Evolutionary conservation across 257 asterid species (phyloP).

Genomic region (Nicotiana knightiana): DNA sequence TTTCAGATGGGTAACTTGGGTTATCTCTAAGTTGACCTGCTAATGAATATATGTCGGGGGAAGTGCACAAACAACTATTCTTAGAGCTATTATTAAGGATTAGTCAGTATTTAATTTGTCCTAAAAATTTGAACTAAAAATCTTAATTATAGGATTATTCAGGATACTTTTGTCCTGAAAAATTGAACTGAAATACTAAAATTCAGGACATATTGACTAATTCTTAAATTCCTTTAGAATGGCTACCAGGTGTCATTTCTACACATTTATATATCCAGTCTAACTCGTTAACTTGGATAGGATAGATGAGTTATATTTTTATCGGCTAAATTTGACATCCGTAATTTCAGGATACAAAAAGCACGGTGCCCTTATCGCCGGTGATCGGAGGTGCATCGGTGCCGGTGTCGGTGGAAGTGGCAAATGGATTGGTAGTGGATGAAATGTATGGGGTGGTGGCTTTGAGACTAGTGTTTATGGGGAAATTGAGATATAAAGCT

Average conservation of each 20-base stretch:
- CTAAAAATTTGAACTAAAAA: too few species aligned
- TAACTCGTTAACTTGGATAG: background rate
- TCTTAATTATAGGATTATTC: too few species aligned
- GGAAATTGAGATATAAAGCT: slow-evolving; percentile 43
- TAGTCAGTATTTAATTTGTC: too few species aligned
- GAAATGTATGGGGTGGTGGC: slow-evolving; percentile 52
- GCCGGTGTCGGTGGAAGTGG: slow-evolving; percentile 45
- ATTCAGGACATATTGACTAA: too few species aligned
- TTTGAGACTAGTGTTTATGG: slow-evolving; percentile 41
- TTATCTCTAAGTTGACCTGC: background rate
- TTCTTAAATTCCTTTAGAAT: too few species aligned
- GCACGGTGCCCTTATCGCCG: slow-evolving; percentile 62
- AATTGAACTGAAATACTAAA: too few species aligned
- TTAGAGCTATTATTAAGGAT: too few species aligned
- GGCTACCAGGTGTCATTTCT: too few species aligned
- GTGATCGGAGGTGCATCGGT: slow-evolving; percentile 44
- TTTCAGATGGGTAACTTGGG: background rate
- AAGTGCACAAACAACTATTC: too few species aligned
- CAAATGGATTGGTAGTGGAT: slow-evolving; percentile 35
- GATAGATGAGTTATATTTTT: background rate
- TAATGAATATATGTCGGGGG: background rate
- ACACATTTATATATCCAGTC: background rate
- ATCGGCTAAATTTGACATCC: background rate
- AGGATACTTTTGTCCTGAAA: too few species aligned
- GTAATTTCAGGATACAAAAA: slow-evolving; percentile 33